Conservation (phyloP, 768 basidiomycete species). For the Tephrocybe rancida region DNA sequence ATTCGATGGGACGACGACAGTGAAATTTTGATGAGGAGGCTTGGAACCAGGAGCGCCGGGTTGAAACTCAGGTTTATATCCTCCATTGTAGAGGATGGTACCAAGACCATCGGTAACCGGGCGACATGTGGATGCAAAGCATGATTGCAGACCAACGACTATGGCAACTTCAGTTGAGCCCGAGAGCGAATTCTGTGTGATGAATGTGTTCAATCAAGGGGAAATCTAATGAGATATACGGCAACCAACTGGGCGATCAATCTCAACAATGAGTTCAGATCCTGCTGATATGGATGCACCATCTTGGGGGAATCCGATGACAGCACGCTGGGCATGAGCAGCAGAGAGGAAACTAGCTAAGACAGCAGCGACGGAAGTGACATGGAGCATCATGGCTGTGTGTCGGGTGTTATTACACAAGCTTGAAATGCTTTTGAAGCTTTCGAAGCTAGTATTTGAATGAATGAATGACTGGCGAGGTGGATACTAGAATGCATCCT, state of each 20-base stretch:
- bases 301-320: slow-evolving; percentile 42
- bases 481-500: too few relatives aligned
- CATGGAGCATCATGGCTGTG: slow-evolving; percentile 8
- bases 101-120: slow-evolving; percentile 35
- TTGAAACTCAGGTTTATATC: slow-evolving; percentile 38
- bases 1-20: slow-evolving; percentile 37
- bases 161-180: slow-evolving; percentile 46
- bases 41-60: slow-evolving; percentile 19
- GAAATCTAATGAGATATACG: neutral
- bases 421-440: neutral
- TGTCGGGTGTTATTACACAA: neutral
- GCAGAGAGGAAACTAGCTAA: slow-evolving; percentile 27
- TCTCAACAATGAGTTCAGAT: slow-evolving; percentile 38
- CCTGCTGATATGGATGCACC: slow-evolving; percentile 38
- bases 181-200: slow-evolving; percentile 35
- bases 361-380: neutral
- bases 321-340: slow-evolving; percentile 41
- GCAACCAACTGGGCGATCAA: slow-evolving; percentile 49
- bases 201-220: neutral
- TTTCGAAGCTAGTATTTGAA: too few relatives aligned
- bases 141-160: slow-evolving; percentile 45
- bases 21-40: slow-evolving; percentile 48
- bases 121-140: slow-evolving; percentile 22
- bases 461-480: too few relatives aligned
- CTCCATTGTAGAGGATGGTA: slow-evolving; percentile 47